These are phyloP conservation scores for Phaffomyces antillensis DNA, from an alignment of 805 yeast species.

Conservation along the genomic window DNA sequence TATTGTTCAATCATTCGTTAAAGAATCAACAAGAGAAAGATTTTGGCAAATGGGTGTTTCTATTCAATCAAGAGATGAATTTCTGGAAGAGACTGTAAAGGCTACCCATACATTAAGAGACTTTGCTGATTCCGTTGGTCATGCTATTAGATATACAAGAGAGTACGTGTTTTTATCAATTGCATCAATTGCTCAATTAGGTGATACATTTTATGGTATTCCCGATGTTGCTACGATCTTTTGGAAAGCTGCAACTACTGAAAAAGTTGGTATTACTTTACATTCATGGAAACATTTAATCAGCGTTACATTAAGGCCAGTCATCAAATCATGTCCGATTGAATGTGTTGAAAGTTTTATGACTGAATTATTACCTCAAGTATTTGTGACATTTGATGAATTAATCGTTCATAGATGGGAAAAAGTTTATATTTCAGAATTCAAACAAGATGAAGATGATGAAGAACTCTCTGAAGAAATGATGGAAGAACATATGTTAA, in stretches of 20 bases:
- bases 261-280: slow-evolving; percentile 74
- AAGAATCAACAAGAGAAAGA: slow-evolving; percentile 81
- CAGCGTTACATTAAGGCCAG: slow-evolving; percentile 78
- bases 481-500: slow-evolving; percentile 92
- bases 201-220: slow-evolving; percentile 79
- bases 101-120: slow-evolving; percentile 92
- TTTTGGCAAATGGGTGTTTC: slow-evolving; percentile 99
- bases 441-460: slow-evolving; percentile 42
- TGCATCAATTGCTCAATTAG: slow-evolving; percentile 83
- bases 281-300: slow-evolving; percentile 98
- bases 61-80: slow-evolving; percentile 87
- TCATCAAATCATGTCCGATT: slow-evolving; percentile 83
- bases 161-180: slow-evolving; percentile 91
- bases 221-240: slow-evolving; percentile 71
- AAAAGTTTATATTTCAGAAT: slow-evolving; percentile 41
- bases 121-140: slow-evolving; percentile 97
- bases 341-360: slow-evolving; percentile 60
- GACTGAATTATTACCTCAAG: slow-evolving; percentile 70
- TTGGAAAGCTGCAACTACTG: slow-evolving; percentile 76
- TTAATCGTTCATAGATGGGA: slow-evolving; percentile 76
- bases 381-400: slow-evolving; percentile 64
- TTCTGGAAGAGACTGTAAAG: slow-evolving; percentile 86
- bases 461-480: slow-evolving; percentile 91
- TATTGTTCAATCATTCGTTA: slow-evolving; percentile 89
- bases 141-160: slow-evolving; percentile 88